phyloP scores from a whole-genome alignment of 2,329 filamentous ascomycete species.

The Colletotrichum ledebouriae region DNA sequence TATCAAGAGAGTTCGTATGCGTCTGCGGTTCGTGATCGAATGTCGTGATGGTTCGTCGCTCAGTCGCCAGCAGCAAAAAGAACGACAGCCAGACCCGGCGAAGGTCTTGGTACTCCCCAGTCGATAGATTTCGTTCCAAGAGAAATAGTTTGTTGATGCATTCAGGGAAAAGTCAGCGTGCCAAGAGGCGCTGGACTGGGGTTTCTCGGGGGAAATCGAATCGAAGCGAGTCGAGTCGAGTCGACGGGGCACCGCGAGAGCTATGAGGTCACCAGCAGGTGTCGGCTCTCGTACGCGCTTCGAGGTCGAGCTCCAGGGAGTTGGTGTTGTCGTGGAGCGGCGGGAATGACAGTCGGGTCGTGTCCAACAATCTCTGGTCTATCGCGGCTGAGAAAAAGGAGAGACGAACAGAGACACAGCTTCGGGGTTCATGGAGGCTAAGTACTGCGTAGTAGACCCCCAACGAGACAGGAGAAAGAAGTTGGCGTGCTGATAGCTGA shows the following conservation, averaged over 20 bases:
- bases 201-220: not conserved
- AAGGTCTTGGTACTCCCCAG: conserved; percentile 45
- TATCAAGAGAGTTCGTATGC: not conserved
- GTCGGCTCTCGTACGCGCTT: conserved; percentile 9
- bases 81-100: conserved; percentile 42
- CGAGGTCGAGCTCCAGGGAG: not conserved
- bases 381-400: conserved; percentile 22
- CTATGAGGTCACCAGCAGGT: conserved; percentile 34
- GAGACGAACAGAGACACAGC: conserved; percentile 28
- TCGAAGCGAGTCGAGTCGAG: too few species aligned
- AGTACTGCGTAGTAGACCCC: conserved; percentile 24
- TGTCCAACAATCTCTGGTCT: conserved; percentile 16
- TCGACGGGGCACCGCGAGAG: conserved; percentile 1
- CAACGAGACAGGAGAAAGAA: conserved; percentile 32
- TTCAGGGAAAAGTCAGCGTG: conserved; percentile 46
- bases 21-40: not conserved
- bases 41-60: conserved; percentile 29
- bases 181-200: conserved; percentile 29
- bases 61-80: conserved; percentile 37
- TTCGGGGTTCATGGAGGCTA: conserved; percentile 39
- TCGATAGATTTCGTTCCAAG: conserved; percentile 46
- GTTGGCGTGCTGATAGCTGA: conserved; percentile 39
- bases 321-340: conserved; percentile 6
- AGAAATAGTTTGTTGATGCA: conserved; percentile 49
- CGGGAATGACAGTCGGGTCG: conserved; percentile 1